A percentile compares a stretch with the other conserved stretches of the same genome.
These are phyloP conservation scores for Vigna unguiculata DNA, from an alignment of 306 rosid genomes.

Conservation along the genomic window DNA sequence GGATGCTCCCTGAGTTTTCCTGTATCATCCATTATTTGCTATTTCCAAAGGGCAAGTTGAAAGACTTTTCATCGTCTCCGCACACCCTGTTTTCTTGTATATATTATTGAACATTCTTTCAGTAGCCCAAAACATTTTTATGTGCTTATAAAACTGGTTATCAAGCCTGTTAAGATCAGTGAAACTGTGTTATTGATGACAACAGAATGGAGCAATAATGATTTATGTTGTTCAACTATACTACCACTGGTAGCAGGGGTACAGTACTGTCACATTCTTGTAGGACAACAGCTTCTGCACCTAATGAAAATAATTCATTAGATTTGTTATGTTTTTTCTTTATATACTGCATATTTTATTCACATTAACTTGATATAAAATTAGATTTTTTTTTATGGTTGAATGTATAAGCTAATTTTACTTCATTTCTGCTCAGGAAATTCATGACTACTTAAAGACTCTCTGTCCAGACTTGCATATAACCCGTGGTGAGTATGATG, in stretches of 20 bases:
- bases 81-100: neutral
- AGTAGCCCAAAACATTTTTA: neutral
- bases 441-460: conserved; percentile 97
- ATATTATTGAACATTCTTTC: neutral
- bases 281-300: neutral
- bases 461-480: conserved; percentile 97
- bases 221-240: conserved; percentile 2
- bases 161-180: neutral
- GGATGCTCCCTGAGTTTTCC: neutral
- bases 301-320: neutral
- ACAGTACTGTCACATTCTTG: neutral
- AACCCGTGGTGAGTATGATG: conserved; percentile 93
- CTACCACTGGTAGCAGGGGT: neutral
- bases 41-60: conserved; percentile 16
- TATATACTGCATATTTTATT: conserved; percentile 1
- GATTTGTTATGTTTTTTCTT: neutral
- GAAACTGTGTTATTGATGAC: conserved; percentile 6
- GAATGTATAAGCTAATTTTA: conserved; percentile 24
- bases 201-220: neutral
- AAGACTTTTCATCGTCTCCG: neutral
- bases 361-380: conserved; percentile 27
- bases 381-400: neutral
- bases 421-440: conserved; percentile 68
- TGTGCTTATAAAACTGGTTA: neutral
- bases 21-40: neutral